Evolutionary conservation across 2,329 filamentous ascomycete genomes (phyloP).

Genomic region (Ophiostoma sp.): DNA sequence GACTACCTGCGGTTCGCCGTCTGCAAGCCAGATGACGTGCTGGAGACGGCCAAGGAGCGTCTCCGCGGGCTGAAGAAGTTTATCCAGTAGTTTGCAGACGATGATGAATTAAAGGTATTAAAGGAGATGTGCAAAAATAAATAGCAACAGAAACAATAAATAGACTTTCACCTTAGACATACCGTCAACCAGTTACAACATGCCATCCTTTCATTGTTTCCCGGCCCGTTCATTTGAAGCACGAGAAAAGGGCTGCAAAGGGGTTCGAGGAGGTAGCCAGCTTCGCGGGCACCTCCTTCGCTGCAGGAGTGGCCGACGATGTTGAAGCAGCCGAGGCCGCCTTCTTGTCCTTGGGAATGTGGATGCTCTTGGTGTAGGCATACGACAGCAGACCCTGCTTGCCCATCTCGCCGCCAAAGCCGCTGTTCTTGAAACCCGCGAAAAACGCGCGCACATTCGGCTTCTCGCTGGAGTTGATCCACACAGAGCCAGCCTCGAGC

Average conservation of each 20-base stretch:
- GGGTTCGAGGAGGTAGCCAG: background rate
- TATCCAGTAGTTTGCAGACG: slow-evolving; percentile 43
- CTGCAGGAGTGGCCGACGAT: background rate
- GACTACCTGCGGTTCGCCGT: slow-evolving; percentile 95
- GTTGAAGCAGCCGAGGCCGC: background rate
- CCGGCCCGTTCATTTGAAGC: background rate
- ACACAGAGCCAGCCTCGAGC: slow-evolving; percentile 60
- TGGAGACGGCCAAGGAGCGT: slow-evolving; percentile 76
- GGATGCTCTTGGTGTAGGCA: slow-evolving; percentile 38
- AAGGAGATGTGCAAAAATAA: slow-evolving; percentile 2
- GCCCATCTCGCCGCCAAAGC: slow-evolving; percentile 40
- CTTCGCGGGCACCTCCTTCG: background rate
- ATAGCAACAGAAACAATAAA: background rate
- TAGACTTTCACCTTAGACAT: background rate
- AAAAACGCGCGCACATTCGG: slow-evolving; percentile 38
- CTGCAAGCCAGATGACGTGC: slow-evolving; percentile 87
- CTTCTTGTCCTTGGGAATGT: slow-evolving; percentile 34
- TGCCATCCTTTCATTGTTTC: background rate
- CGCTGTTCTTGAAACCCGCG: slow-evolving; percentile 39
- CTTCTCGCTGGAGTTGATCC: slow-evolving; percentile 52
- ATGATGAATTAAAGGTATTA: background rate
- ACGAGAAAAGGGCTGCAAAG: slow-evolving; percentile 13
- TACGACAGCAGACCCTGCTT: slow-evolving; percentile 39
- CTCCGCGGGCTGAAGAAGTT: slow-evolving; percentile 72
- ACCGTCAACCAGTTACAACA: background rate